Conservation (phyloP, 305 asterid species). For the Fraxinus ornus region DNA sequence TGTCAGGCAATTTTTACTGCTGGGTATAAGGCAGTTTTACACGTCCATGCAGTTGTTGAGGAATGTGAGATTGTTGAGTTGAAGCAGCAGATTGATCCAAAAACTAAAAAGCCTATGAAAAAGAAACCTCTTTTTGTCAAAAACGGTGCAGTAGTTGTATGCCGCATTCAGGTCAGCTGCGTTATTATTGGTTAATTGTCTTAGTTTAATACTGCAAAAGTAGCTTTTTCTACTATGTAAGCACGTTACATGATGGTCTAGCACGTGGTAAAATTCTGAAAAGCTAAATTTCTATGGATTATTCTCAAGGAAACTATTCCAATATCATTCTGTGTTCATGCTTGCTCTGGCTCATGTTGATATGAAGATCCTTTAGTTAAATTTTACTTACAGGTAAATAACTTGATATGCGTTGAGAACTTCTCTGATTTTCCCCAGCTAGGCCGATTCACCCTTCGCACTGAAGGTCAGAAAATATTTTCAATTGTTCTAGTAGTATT, state of each 20-base stretch:
- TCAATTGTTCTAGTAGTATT: neutral
- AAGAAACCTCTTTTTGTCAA: conserved; percentile 90
- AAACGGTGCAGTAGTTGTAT: conserved; percentile 69
- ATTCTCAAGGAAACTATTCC: neutral
- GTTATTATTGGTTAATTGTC: neutral
- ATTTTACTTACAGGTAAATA: conserved; percentile 56
- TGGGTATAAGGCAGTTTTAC: conserved; percentile 95
- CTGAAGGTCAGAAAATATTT: conserved; percentile 61
- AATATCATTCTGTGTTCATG: neutral
- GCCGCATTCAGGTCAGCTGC: conserved; percentile 72
- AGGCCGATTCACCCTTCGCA: conserved; percentile 92
- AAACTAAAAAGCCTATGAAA: conserved; percentile 72
- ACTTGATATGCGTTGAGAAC: conserved; percentile 75
- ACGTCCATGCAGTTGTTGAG: conserved; percentile 83
- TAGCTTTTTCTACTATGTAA: neutral
- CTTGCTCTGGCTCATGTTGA: conserved; percentile 5
- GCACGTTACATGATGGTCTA: neutral
- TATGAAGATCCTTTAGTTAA: neutral
- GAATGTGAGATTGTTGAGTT: conserved; percentile 94
- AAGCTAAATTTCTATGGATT: neutral
- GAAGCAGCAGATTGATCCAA: conserved; percentile 76
- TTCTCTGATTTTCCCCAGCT: conserved; percentile 74
- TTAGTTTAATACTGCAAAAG: neutral
- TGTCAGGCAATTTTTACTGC: conserved; percentile 92
- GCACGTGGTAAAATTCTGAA: neutral